Base-by-base conservation (phyloP, 2,329 filamentous ascomycete genomes). In the Didymella pinodella region DNA sequence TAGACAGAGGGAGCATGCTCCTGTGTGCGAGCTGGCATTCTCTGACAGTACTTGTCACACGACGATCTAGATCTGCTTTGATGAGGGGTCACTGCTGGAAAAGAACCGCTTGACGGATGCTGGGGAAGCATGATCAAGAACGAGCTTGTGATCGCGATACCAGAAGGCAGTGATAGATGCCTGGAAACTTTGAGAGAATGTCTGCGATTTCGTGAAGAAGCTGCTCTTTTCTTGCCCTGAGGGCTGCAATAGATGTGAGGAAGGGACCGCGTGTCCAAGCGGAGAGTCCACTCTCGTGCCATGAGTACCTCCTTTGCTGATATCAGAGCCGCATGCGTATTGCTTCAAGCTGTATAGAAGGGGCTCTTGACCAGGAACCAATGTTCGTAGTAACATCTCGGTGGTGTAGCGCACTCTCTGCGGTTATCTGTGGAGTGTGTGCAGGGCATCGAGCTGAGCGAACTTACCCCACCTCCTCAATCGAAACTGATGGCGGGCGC, bases 401-500 rank as follows among this genome's bases (percentile, higher is more conserved):
- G 3, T 10, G 3, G 5, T 41, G 2, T 20, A 11, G 4, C 8
- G 4, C 4, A 1, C 20, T 41, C 18, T 20, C n/a, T 14, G 38
- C 20, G 3, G 20, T 20, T 10, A 25, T 10, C 18, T 14, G 22
- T 25, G 3, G 18, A 41, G 12, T n/a, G 41, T 44, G 41, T 7
- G 22, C 22, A 14, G 32, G 7, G 28, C 32, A 26, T n/a, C 14
- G 41, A 44, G 41, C 41, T 44, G 25, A 28, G 41, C 34, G 45
- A 49, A 49, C 20, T 18, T 54, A 26, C 51, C 51, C 51, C 51
- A 48, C 51, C 44, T 32, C 31, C 43, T 47, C 43, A 26, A 54
- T 43, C 12, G 18, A 48, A 53, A 40, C 7, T 4, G 50, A 31
- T 36, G 32, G 16, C 32, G 32, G 34, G 32, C 50, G 31, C 41